Conservation (phyloP, 148 eudicot genomes). For the Rhododendron simsii region DNA sequence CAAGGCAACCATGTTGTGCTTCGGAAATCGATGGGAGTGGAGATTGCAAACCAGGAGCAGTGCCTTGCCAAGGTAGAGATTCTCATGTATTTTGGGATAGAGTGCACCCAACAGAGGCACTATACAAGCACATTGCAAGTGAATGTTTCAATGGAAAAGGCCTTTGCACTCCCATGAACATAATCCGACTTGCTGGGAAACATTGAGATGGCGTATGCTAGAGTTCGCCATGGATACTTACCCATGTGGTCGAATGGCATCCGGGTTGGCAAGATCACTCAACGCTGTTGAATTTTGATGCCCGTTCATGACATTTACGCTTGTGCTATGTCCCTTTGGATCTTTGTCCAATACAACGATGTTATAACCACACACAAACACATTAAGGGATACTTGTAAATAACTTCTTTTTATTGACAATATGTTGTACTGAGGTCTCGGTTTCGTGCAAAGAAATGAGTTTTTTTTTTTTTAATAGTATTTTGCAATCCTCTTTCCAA, state of each 20-base stretch:
- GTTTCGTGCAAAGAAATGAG: neutral
- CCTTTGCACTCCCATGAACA: slow-evolving; percentile 10
- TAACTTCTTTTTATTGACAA: neutral
- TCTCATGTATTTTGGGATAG: slow-evolving; percentile 13
- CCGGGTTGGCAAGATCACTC: neutral
- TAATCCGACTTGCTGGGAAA: neutral
- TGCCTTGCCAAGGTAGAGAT: slow-evolving; percentile 9
- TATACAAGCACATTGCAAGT: neutral
- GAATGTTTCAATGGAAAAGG: slow-evolving; percentile 13
- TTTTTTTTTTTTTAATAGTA: neutral
- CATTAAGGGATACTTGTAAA: neutral
- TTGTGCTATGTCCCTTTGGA: neutral
- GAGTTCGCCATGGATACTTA: neutral
- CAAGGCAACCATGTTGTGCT: slow-evolving; percentile 14
- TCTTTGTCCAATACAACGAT: neutral
- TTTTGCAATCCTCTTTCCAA: neutral
- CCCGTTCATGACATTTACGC: neutral
- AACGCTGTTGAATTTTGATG: neutral
- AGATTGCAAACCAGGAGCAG: slow-evolving; percentile 6
- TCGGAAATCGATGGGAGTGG: slow-evolving; percentile 1
- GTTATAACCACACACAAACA: too few species aligned
- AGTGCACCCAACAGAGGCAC: slow-evolving; percentile 14
- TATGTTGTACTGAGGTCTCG: neutral
- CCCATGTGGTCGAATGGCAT: neutral
- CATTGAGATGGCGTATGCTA: neutral